Percentiles rank a stretch among this genome's conserved stretches.
These are phyloP conservation scores for Colletotrichum musae DNA, from an alignment of 2,329 filamentous ascomycete genomes.

Conservation along the genomic window DNA sequence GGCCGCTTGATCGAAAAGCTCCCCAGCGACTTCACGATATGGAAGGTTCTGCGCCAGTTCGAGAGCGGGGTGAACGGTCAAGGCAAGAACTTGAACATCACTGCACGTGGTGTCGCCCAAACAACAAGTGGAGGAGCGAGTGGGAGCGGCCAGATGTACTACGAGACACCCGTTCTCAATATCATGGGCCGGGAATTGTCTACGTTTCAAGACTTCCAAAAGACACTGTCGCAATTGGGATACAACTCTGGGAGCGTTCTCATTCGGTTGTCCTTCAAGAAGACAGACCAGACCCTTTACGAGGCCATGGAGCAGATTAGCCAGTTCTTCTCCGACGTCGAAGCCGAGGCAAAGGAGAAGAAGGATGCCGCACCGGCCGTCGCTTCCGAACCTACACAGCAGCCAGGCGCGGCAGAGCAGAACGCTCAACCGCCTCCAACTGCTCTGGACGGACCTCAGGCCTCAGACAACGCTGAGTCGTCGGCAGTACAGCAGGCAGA, in stretches of 20 bases:
- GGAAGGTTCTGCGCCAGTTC: slow-evolving; percentile 91
- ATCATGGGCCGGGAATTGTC: slow-evolving; percentile 86
- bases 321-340: slow-evolving; percentile 76
- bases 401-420: slow-evolving; percentile 36
- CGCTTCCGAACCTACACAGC: slow-evolving; percentile 35
- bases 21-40: slow-evolving; percentile 88
- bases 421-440: slow-evolving; percentile 19
- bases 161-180: slow-evolving; percentile 88
- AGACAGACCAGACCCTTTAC: slow-evolving; percentile 83
- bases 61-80: slow-evolving; percentile 80
- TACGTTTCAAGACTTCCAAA: slow-evolving; percentile 86
- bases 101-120: slow-evolving; percentile 82
- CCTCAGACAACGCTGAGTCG: not conserved
- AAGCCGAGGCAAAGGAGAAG: slow-evolving; percentile 45
- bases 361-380: slow-evolving; percentile 32
- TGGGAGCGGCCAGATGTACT: slow-evolving; percentile 83
- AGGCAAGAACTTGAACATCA: slow-evolving; percentile 81
- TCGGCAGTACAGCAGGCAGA: not conserved
- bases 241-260: slow-evolving; percentile 88
- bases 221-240: slow-evolving; percentile 88
- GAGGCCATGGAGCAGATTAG: slow-evolving; percentile 88
- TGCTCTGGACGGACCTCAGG: not conserved
- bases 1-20: slow-evolving; percentile 87
- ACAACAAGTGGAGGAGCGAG: slow-evolving; percentile 65
- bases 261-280: slow-evolving; percentile 82